These are phyloP conservation scores for Calonectria montana DNA, from an alignment of 2,329 filamentous ascomycete genomes.

Conservation along the genomic window DNA sequence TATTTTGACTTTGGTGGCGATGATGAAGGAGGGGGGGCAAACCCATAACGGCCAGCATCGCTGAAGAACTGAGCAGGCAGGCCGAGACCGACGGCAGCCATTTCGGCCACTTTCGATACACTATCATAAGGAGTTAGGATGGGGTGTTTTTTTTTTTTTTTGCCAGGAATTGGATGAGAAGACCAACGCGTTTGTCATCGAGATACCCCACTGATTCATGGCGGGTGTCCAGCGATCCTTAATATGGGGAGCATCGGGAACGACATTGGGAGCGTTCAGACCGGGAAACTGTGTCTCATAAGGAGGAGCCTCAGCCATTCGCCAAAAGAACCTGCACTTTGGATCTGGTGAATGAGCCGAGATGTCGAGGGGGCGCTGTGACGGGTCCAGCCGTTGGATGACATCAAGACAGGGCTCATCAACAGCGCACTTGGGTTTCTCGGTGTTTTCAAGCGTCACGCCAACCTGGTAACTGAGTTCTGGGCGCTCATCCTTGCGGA, in stretches of 20 bases:
- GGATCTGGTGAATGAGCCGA: conserved; percentile 67
- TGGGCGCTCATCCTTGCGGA: conserved; percentile 65
- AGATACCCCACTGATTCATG: conserved; percentile 68
- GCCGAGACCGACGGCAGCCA: conserved; percentile 68
- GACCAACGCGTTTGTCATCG: conserved; percentile 70
- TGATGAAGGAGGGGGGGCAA: not conserved
- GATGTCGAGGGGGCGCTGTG: conserved; percentile 69
- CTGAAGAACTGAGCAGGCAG: conserved; percentile 64
- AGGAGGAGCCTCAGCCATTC: conserved; percentile 65
- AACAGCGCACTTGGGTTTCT: conserved; percentile 72
- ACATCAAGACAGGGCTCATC: conserved; percentile 70
- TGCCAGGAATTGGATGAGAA: not conserved
- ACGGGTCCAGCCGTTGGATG: conserved; percentile 64
- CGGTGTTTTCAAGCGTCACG: conserved; percentile 72
- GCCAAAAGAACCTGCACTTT: conserved; percentile 74
- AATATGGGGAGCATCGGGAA: conserved; percentile 62
- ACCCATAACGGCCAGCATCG: conserved; percentile 67
- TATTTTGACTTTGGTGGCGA: not conserved
- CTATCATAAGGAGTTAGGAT: conserved; percentile 44
- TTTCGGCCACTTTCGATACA: conserved; percentile 67
- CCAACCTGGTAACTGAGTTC: conserved; percentile 71
- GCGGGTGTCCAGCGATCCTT: conserved; percentile 62
- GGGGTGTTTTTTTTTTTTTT: not conserved
- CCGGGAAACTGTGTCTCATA: conserved; percentile 66
- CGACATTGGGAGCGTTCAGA: conserved; percentile 66